Evolutionary conservation across 139 green algal genomes (phyloP).

Genomic region (Chlamydomonas urium): DNA sequence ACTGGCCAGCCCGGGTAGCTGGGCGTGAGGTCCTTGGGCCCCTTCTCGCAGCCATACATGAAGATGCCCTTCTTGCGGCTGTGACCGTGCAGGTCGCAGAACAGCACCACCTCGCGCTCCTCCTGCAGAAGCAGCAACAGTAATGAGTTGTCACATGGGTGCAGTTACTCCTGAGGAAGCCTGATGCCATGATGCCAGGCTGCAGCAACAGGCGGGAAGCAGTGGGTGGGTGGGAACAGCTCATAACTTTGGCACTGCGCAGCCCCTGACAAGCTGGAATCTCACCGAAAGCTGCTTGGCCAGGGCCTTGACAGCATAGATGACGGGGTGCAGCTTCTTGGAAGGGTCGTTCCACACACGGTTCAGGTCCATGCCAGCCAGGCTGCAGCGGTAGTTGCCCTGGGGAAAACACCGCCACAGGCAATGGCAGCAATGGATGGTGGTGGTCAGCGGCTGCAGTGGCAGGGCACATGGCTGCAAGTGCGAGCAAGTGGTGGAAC

Average conservation of each 20-base stretch:
- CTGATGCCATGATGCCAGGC: too few species aligned
- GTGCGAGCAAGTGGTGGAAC: too few species aligned
- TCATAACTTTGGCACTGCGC: too few species aligned
- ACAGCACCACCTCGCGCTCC: conserved; percentile 47
- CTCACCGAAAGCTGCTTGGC: conserved; percentile 48
- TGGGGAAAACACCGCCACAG: too few species aligned
- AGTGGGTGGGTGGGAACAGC: background rate
- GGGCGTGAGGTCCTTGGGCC: conserved; percentile 24
- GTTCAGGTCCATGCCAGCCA: conserved; percentile 77
- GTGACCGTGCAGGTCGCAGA: conserved; percentile 78
- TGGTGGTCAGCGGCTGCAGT: background rate
- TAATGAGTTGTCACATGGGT: background rate
- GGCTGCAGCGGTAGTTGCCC: conserved; percentile 41
- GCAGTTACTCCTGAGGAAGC: too few species aligned
- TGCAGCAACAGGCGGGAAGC: background rate
- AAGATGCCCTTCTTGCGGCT: conserved; percentile 64
- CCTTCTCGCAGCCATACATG: conserved; percentile 70
- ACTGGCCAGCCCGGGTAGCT: conserved; percentile 27
- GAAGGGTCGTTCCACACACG: conserved; percentile 56
- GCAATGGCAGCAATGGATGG: background rate
- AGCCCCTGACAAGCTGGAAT: too few species aligned
- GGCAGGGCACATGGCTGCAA: too few species aligned
- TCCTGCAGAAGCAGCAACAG: too few species aligned
- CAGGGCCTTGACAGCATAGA: conserved; percentile 57
- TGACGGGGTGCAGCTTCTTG: conserved; percentile 54